phyloP scores from a whole-genome alignment of 1,284 basidiomycete species.

The Leccinum insigne region DNA sequence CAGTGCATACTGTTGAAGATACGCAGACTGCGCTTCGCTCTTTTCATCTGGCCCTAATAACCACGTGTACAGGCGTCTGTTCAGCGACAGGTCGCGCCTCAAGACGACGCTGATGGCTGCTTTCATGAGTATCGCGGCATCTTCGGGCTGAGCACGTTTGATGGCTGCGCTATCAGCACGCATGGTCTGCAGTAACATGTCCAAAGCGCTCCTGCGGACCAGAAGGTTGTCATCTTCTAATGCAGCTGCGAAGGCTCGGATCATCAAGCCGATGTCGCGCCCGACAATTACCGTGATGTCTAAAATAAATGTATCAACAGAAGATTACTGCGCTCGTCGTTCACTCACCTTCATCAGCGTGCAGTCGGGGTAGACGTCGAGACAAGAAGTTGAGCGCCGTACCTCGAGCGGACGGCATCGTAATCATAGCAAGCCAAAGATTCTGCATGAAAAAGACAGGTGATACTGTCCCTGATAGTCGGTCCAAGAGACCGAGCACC shows the following conservation, averaged over 20 bases:
- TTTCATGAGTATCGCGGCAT: conserved; percentile 76
- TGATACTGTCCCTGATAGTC: conserved; percentile 80
- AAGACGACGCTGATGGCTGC: conserved; percentile 84
- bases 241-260: conserved; percentile 87
- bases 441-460: conserved; percentile 94
- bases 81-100: conserved; percentile 90
- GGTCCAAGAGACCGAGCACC: conserved; percentile 85
- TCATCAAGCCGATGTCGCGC: conserved; percentile 88
- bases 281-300: conserved; percentile 79
- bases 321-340: neutral
- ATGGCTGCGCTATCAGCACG: conserved; percentile 72
- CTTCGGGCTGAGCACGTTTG: conserved; percentile 62
- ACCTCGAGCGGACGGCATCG: conserved; percentile 84
- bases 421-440: conserved; percentile 92
- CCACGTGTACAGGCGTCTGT: conserved; percentile 94
- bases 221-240: conserved; percentile 90
- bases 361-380: conserved; percentile 71
- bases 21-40: conserved; percentile 68
- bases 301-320: conserved; percentile 30
- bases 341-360: conserved; percentile 64
- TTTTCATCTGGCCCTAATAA: conserved; percentile 83
- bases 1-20: conserved; percentile 70
- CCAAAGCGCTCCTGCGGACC: conserved; percentile 80
- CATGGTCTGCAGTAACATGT: conserved; percentile 77
- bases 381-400: conserved; percentile 88